Conservation (phyloP, 768 basidiomycete species). For the Rubroboletus pulcherrimus region DNA sequence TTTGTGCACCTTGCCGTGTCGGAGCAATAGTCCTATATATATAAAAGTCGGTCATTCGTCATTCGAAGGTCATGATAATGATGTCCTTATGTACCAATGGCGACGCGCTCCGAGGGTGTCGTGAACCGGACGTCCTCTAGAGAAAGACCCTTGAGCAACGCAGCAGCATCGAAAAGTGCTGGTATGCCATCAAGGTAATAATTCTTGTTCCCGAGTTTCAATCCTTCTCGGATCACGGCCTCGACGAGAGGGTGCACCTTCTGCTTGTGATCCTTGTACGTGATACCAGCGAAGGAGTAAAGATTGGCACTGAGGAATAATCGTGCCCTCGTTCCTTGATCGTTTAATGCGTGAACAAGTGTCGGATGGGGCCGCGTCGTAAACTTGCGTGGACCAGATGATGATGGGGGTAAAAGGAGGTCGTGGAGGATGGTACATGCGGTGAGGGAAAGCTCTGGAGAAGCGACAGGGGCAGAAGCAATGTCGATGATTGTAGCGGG, state of each 20-base stretch:
- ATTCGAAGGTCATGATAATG: neutral
- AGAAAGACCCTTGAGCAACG: slow-evolving; percentile 34
- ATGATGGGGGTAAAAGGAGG: slow-evolving; percentile 35
- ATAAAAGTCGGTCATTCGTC: neutral
- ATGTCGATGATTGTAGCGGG: slow-evolving; percentile 40
- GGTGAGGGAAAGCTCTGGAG: slow-evolving; percentile 44
- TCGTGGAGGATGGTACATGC: slow-evolving; percentile 57
- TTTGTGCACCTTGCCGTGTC: slow-evolving; percentile 66
- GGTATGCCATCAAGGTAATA: slow-evolving; percentile 78
- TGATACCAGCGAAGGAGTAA: slow-evolving; percentile 62
- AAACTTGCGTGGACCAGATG: slow-evolving; percentile 10
- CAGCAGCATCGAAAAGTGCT: slow-evolving; percentile 52
- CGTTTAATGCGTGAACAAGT: slow-evolving; percentile 29
- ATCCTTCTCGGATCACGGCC: slow-evolving; percentile 72
- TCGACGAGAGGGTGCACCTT: slow-evolving; percentile 57
- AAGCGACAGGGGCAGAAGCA: slow-evolving; percentile 43
- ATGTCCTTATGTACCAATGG: slow-evolving; percentile 46
- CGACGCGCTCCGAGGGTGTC: slow-evolving; percentile 47
- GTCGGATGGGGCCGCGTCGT: slow-evolving; percentile 31
- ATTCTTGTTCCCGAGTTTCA: slow-evolving; percentile 78
- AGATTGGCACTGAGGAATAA: slow-evolving; percentile 78
- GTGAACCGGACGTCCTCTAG: slow-evolving; percentile 34
- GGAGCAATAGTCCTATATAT: slow-evolving; percentile 58
- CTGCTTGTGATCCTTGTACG: slow-evolving; percentile 62
- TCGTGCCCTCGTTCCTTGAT: slow-evolving; percentile 41